These are phyloP conservation scores for Lasiosphaeria miniovina DNA, from an alignment of 495 filamentous ascomycete genomes.

Conservation along the genomic window DNA sequence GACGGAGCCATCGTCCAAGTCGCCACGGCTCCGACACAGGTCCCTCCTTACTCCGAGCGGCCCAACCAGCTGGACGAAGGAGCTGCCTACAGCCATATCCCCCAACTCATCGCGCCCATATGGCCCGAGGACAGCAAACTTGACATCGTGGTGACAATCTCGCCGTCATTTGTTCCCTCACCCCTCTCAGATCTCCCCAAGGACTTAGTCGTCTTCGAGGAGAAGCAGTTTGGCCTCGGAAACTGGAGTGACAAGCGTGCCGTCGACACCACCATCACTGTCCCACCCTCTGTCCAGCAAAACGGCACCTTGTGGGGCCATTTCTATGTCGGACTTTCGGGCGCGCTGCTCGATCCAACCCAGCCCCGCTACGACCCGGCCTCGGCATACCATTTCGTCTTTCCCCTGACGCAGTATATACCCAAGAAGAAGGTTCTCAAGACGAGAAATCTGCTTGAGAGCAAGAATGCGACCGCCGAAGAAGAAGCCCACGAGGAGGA, in stretches of 20 bases:
- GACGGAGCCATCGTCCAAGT: constrained; percentile 44
- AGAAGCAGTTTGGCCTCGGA: constrained; percentile 77
- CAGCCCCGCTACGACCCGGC: constrained; percentile 65
- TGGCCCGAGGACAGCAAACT: constrained; percentile 76
- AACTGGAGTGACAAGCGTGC: constrained; percentile 76
- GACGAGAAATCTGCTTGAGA: constrained; percentile 81
- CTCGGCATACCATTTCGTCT: constrained; percentile 77
- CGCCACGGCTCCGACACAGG: constrained; percentile 41
- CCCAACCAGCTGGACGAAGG: constrained; percentile 56
- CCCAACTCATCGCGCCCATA: constrained; percentile 77
- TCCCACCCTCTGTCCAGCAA: constrained; percentile 78
- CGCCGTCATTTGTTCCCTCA: constrained; percentile 66
- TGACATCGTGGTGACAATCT: constrained; percentile 83
- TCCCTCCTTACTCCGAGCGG: constrained; percentile 66
- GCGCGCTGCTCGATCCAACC: constrained; percentile 70
- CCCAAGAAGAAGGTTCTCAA: constrained; percentile 89
- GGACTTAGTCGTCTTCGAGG: constrained; percentile 64
- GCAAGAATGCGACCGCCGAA: constrained; percentile 47
- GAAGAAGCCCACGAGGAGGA: constrained; percentile 44
- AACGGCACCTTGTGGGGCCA: constrained; percentile 95
- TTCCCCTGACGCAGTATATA: constrained; percentile 83
- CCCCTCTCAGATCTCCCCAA: constrained; percentile 58
- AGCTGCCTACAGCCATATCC: constrained; percentile 66
- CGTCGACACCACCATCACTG: constrained; percentile 70
- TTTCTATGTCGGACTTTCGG: constrained; percentile 78